Conservation (phyloP, 2,329 filamentous ascomycete genomes). For the Hymenoscyphus fraxineus region DNA sequence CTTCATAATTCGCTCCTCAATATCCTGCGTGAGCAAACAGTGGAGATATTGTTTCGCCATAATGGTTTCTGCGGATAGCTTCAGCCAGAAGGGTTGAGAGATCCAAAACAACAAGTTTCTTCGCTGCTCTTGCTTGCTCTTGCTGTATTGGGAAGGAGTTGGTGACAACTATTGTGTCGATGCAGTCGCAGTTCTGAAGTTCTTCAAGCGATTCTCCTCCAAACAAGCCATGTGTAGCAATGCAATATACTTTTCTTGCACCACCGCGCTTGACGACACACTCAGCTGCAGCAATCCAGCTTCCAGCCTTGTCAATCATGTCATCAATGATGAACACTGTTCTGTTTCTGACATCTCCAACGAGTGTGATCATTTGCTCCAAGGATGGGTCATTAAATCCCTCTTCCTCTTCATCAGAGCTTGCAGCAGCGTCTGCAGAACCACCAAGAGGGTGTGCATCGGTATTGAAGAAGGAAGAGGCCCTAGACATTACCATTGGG, state of each 20-base stretch:
- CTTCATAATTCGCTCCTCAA: constrained; percentile 33
- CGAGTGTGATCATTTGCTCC: constrained; percentile 96
- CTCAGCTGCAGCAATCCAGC: constrained; percentile 96
- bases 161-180: constrained; percentile 90
- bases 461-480: constrained; percentile 76
- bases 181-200: constrained; percentile 87
- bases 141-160: constrained; percentile 92
- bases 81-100: constrained; percentile 85
- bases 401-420: constrained; percentile 90
- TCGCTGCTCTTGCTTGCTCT: constrained; percentile 64
- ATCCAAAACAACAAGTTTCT: constrained; percentile 86
- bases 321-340: constrained; percentile 95
- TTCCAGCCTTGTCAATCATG: constrained; percentile 96
- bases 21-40: constrained; percentile 31
- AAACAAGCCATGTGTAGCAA: constrained; percentile 94
- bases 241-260: constrained; percentile 93
- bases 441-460: constrained; percentile 70
- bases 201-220: constrained; percentile 85
- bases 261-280: constrained; percentile 90
- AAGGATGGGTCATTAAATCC: constrained; percentile 74
- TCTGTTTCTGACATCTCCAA: constrained; percentile 84
- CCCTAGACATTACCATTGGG: constrained; percentile 73
- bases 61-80: constrained; percentile 92
- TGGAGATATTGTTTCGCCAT: constrained; percentile 72
- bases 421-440: constrained; percentile 75